Percentiles rank a stretch among this genome's conserved stretches.
Evolutionary conservation across 2,329 filamentous ascomycete genomes (phyloP).

Genomic region (Exophiala aquamarina): DNA sequence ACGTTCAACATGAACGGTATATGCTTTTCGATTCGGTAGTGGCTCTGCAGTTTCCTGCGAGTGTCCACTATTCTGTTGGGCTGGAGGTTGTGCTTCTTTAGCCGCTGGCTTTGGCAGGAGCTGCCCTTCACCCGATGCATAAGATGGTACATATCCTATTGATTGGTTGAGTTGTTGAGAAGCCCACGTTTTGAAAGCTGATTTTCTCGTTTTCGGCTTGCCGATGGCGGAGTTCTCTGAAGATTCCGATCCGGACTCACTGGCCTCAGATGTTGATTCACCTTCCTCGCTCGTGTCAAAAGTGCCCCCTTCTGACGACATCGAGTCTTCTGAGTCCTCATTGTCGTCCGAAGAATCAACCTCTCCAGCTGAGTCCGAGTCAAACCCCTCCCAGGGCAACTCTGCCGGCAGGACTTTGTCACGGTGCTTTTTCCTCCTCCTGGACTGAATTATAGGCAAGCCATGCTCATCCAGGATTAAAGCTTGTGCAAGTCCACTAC

Average conservation of each 20-base stretch:
- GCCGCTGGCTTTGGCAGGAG: conserved; percentile 30
- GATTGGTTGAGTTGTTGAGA: conserved; percentile 81
- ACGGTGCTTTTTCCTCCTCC: conserved; percentile 64
- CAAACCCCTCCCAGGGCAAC: conserved; percentile 47
- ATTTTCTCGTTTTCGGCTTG: conserved; percentile 47
- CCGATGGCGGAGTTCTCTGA: conserved; percentile 33
- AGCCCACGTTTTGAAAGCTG: conserved; percentile 93
- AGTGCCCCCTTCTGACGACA: conserved; percentile 27
- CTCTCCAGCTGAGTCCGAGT: conserved; percentile 31
- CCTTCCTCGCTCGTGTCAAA: conserved; percentile 27
- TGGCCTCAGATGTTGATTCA: conserved; percentile 30
- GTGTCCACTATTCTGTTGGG: neutral
- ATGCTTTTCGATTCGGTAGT: conserved; percentile 62
- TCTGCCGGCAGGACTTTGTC: conserved; percentile 34
- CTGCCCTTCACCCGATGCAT: conserved; percentile 40
- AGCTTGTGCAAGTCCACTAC: conserved; percentile 83
- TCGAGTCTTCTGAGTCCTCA: neutral
- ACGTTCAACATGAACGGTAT: conserved; percentile 70
- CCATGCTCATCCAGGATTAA: conserved; percentile 78
- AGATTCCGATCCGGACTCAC: conserved; percentile 30
- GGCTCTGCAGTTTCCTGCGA: neutral
- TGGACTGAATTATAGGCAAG: conserved; percentile 71
- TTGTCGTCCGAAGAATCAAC: conserved; percentile 31
- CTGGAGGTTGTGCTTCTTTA: conserved; percentile 2
- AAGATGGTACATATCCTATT: conserved; percentile 60